Conservation (phyloP, 2,329 filamentous ascomycete genomes). For the Aspergillus latus region DNA sequence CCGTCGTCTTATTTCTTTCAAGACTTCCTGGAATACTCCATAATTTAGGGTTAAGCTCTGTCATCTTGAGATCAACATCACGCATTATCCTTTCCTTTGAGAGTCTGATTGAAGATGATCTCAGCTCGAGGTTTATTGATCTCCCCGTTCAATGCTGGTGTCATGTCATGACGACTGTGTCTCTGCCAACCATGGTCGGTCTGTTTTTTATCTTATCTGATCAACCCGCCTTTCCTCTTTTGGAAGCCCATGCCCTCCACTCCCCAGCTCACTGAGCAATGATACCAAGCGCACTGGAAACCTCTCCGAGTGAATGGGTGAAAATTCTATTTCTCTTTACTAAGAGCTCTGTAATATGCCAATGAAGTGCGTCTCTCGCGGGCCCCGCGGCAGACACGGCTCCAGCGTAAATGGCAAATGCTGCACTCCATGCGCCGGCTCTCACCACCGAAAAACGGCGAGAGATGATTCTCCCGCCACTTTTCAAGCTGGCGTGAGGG, state of each 20-base stretch:
- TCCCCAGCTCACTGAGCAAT: slow-evolving; percentile 4
- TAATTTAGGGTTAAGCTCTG: slow-evolving; percentile 8
- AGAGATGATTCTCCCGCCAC: neutral
- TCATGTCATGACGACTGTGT: slow-evolving; percentile 1
- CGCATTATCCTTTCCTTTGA: neutral
- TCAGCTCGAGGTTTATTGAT: neutral
- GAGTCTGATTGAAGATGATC: neutral
- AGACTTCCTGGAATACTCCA: neutral
- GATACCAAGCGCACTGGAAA: neutral
- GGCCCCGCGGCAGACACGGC: neutral
- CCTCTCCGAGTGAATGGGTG: too few species aligned
- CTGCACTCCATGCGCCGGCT: slow-evolving; percentile 1
- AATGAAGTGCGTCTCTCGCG: neutral
- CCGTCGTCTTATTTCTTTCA: too few species aligned
- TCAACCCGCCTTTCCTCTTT: slow-evolving; percentile 19
- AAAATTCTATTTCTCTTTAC: slow-evolving; percentile 10
- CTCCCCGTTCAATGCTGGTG: too few species aligned
- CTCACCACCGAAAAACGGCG: slow-evolving; percentile 6
- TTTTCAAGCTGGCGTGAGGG: neutral
- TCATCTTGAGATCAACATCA: neutral
- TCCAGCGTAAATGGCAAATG: neutral
- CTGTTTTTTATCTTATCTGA: slow-evolving; percentile 29
- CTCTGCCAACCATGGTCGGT: slow-evolving; percentile 11
- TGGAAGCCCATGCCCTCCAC: slow-evolving; percentile 1
- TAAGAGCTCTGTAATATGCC: slow-evolving; percentile 3